Evolutionary conservation across 2,329 filamentous ascomycete species (phyloP), one percentile per base, ranked within the genome.

Genomic region (Fusarium oligoseptatum): DNA sequence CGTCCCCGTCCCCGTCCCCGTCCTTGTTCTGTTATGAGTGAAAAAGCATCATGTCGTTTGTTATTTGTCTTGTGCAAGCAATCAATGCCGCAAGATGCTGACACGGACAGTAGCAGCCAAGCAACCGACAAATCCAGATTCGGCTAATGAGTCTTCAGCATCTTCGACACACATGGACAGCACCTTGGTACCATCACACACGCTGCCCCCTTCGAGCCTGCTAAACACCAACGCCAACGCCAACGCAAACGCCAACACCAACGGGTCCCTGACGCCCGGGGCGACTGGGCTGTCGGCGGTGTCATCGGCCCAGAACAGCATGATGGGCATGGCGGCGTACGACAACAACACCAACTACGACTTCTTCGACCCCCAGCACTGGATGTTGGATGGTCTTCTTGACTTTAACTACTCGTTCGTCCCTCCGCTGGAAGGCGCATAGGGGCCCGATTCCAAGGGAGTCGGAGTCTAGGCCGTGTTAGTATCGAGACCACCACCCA

Each of bases 291-390:
- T 89, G 29, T 85, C 83, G 32, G 82, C 84, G 15, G 74, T 80
- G 4, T 77, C 82, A 14, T 77, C 82, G 6, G 83, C 82, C 29
- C 81, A 86, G 22, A 86, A 84, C 74, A 85, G 83, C 77, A 85
- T 90, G 79, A 84, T 90, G 61, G 82, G 85, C 34, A 82, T 90
- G 72, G 87, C 88, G 76, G 87, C 88, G 76, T 92, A 94, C 72
- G 88, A 89, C 74, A 89, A 93, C 64, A 89, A 93, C 64, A 89
- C 90, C 11, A 93, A 91, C 77, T 95, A 95, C 82, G 94, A 97
- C 81, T 94, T 97, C 71, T 98, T 97, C 80, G 95, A 98, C 83
- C 94, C 95, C 1, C 88, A 98, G 78, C 94, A 96, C 82, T 98
- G 95, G 95, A 95, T 97, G 87, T 86, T 98, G 70, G 95, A 98